phyloP scores from a whole-genome alignment of 495 filamentous ascomycete genomes.

The Filosporella fistucella region DNA sequence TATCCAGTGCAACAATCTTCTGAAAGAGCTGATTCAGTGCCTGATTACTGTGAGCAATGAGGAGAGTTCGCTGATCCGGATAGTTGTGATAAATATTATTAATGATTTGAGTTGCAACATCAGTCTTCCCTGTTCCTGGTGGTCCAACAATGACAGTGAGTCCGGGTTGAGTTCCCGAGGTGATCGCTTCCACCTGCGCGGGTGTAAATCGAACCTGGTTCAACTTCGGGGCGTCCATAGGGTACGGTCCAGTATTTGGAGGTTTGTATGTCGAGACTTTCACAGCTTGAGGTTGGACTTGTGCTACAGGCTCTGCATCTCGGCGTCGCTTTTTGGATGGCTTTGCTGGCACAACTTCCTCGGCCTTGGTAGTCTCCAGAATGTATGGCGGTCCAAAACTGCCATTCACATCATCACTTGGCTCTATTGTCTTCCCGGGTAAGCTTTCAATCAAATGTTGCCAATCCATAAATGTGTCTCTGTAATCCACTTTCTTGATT shows the following conservation, averaged over 20 bases:
- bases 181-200: slow-evolving; percentile 85
- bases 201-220: slow-evolving; percentile 89
- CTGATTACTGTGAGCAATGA: slow-evolving; percentile 97
- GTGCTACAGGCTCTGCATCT: slow-evolving; percentile 59
- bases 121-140: slow-evolving; percentile 96
- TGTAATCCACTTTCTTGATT: slow-evolving; percentile 75
- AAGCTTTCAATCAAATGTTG: slow-evolving; percentile 86
- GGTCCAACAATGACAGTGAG: slow-evolving; percentile 93
- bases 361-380: slow-evolving; percentile 55
- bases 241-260: slow-evolving; percentile 87
- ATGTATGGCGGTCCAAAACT: slow-evolving; percentile 88
- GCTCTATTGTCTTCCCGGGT: slow-evolving; percentile 78
- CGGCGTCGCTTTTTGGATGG: slow-evolving; percentile 78
- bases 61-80: slow-evolving; percentile 81
- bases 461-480: slow-evolving; percentile 95
- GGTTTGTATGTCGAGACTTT: slow-evolving; percentile 90
- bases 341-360: slow-evolving; percentile 39
- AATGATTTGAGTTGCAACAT: slow-evolving; percentile 97
- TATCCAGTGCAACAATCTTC: slow-evolving; percentile 91
- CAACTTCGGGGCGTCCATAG: slow-evolving; percentile 76
- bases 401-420: slow-evolving; percentile 59
- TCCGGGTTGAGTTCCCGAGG: slow-evolving; percentile 90
- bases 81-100: slow-evolving; percentile 99
- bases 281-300: slow-evolving; percentile 56
- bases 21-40: slow-evolving; percentile 98